Evolutionary conservation across 2,329 filamentous ascomycete genomes (phyloP).

Genomic region (Alternaria infectoria): DNA sequence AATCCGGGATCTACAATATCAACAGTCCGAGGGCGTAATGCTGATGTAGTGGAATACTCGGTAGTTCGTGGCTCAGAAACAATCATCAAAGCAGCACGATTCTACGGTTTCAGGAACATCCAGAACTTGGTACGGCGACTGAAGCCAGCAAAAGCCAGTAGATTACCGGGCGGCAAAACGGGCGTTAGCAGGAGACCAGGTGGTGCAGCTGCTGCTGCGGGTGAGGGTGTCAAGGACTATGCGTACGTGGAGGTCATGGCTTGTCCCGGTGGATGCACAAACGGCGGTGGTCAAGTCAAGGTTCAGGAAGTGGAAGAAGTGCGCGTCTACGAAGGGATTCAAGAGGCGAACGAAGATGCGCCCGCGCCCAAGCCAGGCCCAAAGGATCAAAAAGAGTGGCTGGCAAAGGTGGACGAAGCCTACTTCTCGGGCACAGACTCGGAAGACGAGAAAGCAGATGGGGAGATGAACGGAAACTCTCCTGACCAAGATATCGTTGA

Average conservation of each 20-base stretch:
- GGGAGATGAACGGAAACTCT: constrained; percentile 3
- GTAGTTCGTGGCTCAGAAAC: constrained; percentile 60
- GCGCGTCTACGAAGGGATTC: constrained; percentile 36
- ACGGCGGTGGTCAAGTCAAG: constrained; percentile 95
- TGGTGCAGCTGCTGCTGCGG: constrained; percentile 64
- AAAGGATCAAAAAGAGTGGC: constrained; percentile 79
- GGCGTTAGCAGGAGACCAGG: constrained; percentile 70
- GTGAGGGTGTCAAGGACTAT: constrained; percentile 71
- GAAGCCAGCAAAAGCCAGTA: constrained; percentile 78
- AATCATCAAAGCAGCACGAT: constrained; percentile 67
- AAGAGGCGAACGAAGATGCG: constrained; percentile 35
- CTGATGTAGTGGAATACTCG: constrained; percentile 86
- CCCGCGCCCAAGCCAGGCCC: constrained; percentile 65
- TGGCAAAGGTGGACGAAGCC: constrained; percentile 65
- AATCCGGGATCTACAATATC: constrained; percentile 76
- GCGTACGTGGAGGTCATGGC: constrained; percentile 99
- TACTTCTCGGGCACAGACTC: constrained; percentile 77
- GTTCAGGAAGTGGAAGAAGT: constrained; percentile 72
- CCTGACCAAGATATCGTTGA: constrained; percentile 54
- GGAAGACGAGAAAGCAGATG: constrained; percentile 29
- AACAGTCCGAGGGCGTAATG: constrained; percentile 79
- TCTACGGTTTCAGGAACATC: constrained; percentile 98
- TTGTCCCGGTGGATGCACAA: constrained; percentile 97
- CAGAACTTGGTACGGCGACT: constrained; percentile 94
- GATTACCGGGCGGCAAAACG: constrained; percentile 42